Base-by-base conservation (phyloP, 1,284 basidiomycete genomes). In the Phlebopus sp. region DNA sequence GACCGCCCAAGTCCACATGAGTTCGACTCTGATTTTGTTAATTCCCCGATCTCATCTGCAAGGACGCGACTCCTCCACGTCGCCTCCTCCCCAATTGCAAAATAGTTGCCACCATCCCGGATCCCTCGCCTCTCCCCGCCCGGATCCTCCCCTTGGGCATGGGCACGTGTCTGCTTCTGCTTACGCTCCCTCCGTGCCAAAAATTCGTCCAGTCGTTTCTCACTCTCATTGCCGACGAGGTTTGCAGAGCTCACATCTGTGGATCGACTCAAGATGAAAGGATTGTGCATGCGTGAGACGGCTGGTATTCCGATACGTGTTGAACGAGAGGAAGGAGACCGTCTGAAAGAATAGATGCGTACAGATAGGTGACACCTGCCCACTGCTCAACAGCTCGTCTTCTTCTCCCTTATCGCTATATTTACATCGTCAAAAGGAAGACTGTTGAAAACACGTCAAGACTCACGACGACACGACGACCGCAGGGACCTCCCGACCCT, bases 301-400 rank as follows among this genome's bases (percentile, higher is more conserved):
- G 73, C 70, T 72, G 30, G 11, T 46, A 31, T 29, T 44, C 5
- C 45, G 19, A 52, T 48, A 43, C 6, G 25, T 5, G 13, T 18
- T 31, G 31, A 9, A 49, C 21, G 25, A 36, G 37, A 39, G 19
- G 54, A 43, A 14, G 34, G n/a, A 47, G 32, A 18, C 44, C 36
- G 44, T 45, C 23, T 10, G 31, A 27, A 47, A 45, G 37, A 19
- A 11, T n/a, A 10, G 23, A 6, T 8, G 74, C 77, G 54, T 59
- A 83, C 84, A 81, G 53, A 76, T 68, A 6, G 86, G 86, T 18
- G 85, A 89, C 7, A 73, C 78, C 59, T 86, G 85, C 1, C 86
- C 84, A 57, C 86, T 89, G 60, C 85, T 87, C 49, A 82, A 64
- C 14, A 79, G 62, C 18, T 82, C 82, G 11, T 84, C 85, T 8